Evolutionary conservation across 805 yeast genomes (phyloP).

Genomic region (Tetrapisispora arboricola): DNA sequence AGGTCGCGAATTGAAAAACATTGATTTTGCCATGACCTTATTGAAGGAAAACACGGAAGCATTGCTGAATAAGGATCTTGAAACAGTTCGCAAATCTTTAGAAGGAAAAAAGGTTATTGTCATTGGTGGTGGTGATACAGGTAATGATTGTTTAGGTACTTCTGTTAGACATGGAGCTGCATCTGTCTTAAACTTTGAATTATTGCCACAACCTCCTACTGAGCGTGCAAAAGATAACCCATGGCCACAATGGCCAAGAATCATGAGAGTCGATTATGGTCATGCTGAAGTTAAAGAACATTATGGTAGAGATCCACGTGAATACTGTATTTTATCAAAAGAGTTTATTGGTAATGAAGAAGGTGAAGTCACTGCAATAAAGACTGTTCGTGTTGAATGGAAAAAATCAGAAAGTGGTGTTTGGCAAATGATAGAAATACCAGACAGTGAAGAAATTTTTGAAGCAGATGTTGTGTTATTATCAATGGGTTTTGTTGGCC

Average conservation of each 20-base stretch:
- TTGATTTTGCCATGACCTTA: constrained; percentile 90
- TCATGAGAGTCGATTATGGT: constrained; percentile 96
- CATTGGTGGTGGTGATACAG: constrained; percentile 99
- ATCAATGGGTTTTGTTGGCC: constrained; percentile 97
- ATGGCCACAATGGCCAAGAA: constrained; percentile 99
- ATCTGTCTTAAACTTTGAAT: constrained; percentile 87
- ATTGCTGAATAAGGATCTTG: constrained; percentile 69
- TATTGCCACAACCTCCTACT: constrained; percentile 84
- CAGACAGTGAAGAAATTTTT: constrained; percentile 88
- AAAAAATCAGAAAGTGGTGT: constrained; percentile 90
- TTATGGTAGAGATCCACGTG: constrained; percentile 96
- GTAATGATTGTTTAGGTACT: constrained; percentile 98
- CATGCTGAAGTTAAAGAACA: constrained; percentile 91
- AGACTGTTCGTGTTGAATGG: constrained; percentile 97
- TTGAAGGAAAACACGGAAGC: constrained; percentile 85
- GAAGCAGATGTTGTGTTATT: constrained; percentile 89
- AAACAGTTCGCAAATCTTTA: constrained; percentile 57
- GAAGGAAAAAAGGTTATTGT: constrained; percentile 88
- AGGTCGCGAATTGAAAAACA: constrained; percentile 82
- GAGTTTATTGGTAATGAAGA: constrained; percentile 92
- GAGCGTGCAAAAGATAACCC: constrained; percentile 89
- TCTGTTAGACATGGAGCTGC: constrained; percentile 95
- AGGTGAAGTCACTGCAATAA: constrained; percentile 90
- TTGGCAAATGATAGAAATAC: constrained; percentile 98
- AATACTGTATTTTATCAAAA: constrained; percentile 88